These are phyloP conservation scores for Phytophthora kernoviae DNA, from an alignment of 352 stramenopile genomes.

Conservation along the genomic window DNA sequence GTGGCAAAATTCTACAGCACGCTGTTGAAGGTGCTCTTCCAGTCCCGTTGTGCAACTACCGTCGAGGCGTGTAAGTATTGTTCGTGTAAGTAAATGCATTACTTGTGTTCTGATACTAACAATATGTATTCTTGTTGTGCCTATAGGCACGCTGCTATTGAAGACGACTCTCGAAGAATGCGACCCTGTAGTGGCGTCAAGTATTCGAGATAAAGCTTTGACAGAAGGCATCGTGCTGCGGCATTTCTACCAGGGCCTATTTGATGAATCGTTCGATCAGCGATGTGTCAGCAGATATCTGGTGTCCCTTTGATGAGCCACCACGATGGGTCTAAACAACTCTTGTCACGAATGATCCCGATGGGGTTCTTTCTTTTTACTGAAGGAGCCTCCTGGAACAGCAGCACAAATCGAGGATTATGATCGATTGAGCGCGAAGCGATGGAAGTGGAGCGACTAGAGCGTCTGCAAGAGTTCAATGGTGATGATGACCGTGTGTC, in stretches of 20 bases:
- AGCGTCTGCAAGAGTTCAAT: slow-evolving; percentile 34
- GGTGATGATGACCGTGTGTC: slow-evolving; percentile 40
- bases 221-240: slow-evolving; percentile 92
- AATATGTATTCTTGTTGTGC: neutral
- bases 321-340: slow-evolving; percentile 84
- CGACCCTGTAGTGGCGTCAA: slow-evolving; percentile 69
- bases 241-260: slow-evolving; percentile 94
- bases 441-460: slow-evolving; percentile 48
- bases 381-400: slow-evolving; percentile 87
- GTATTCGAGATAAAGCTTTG: slow-evolving; percentile 93
- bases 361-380: slow-evolving; percentile 85
- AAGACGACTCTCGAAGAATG: slow-evolving; percentile 92
- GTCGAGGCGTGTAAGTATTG: slow-evolving; percentile 76
- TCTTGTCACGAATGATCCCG: slow-evolving; percentile 92
- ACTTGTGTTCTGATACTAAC: neutral
- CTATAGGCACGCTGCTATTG: slow-evolving; percentile 87
- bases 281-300: slow-evolving; percentile 94
- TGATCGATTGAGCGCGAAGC: slow-evolving; percentile 84
- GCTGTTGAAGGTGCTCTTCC: slow-evolving; percentile 88
- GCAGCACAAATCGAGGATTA: slow-evolving; percentile 83
- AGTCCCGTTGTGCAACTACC: slow-evolving; percentile 87
- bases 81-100: neutral
- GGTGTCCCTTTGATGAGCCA: slow-evolving; percentile 95
- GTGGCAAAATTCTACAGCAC: slow-evolving; percentile 83
- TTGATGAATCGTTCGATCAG: slow-evolving; percentile 92